These are phyloP conservation scores for Mucor sp. DNA, from an alignment of 371 early-diverging fungal genomes.

Conservation along the genomic window DNA sequence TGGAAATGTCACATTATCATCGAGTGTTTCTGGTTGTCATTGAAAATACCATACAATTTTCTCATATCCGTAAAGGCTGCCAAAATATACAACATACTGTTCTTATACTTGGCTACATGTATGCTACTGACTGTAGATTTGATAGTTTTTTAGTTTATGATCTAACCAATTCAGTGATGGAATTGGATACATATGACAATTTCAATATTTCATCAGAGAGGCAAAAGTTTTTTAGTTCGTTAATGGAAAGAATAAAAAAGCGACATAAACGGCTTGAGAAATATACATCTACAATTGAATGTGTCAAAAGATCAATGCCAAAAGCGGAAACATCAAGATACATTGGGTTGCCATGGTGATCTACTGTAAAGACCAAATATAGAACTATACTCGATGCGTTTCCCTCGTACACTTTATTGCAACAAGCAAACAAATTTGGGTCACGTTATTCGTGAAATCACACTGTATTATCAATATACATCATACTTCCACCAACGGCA, in stretches of 20 bases:
- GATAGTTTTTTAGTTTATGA: neutral
- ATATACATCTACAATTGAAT: neutral
- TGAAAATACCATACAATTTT: neutral
- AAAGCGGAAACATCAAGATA: conserved; percentile 3
- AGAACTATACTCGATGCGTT: neutral
- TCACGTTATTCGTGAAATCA: neutral
- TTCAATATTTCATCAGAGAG: neutral
- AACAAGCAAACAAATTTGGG: neutral
- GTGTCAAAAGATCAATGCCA: neutral
- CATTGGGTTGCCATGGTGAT: neutral
- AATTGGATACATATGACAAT: neutral
- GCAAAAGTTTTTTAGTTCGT: neutral
- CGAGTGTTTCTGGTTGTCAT: neutral
- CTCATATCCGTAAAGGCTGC: neutral
- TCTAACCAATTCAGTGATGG: conserved; percentile 3
- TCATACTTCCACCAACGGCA: neutral
- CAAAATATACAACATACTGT: neutral
- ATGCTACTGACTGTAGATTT: neutral
- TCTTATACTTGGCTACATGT: neutral
- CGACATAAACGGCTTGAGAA: conserved; percentile 2
- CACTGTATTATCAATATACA: neutral
- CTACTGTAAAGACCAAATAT: neutral
- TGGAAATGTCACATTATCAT: neutral
- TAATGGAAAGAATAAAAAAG: neutral
- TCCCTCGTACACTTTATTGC: conserved; percentile 1